Conservation (phyloP, 1,139 yeast genomes). For the Yarrowia galli region DNA sequence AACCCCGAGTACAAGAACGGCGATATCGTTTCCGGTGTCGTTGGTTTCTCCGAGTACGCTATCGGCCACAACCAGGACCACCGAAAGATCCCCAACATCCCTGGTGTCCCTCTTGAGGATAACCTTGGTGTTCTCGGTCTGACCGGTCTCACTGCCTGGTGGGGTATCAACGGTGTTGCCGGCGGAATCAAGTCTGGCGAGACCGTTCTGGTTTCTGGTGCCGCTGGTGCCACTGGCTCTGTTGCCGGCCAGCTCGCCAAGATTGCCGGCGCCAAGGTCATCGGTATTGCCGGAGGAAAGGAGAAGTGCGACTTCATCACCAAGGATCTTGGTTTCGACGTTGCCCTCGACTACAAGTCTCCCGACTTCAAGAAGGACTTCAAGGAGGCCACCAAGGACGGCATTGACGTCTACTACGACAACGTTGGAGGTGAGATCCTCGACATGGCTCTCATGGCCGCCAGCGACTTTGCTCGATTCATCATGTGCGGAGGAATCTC, state of each 20-base stretch:
- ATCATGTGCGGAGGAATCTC: conserved; percentile 70
- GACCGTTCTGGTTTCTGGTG: conserved; percentile 64
- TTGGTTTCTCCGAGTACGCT: conserved; percentile 57
- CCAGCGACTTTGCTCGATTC: conserved; percentile 48
- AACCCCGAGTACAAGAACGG: conserved; percentile 55
- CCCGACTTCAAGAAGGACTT: conserved; percentile 56
- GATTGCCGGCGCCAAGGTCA: conserved; percentile 62
- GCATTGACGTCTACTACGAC: conserved; percentile 47
- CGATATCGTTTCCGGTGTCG: conserved; percentile 52
- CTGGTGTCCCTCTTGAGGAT: conserved; percentile 40
- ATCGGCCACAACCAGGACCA: conserved; percentile 46
- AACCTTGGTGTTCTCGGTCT: conserved; percentile 61
- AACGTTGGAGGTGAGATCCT: conserved; percentile 71
- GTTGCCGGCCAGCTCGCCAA: conserved; percentile 66
- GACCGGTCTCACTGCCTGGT: conserved; percentile 70
- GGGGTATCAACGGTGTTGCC: conserved; percentile 56
- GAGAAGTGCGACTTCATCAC: conserved; percentile 65
- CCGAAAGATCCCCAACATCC: conserved; percentile 40
- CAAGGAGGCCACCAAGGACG: conserved; percentile 52
- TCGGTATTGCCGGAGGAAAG: conserved; percentile 70
- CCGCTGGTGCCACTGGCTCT: conserved; percentile 77
- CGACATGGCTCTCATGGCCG: conserved; percentile 54
- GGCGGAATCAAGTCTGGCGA: conserved; percentile 45
- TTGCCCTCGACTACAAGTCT: conserved; percentile 63
- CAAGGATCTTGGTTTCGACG: conserved; percentile 58